Conservation (phyloP, 129 eudicot genomes). For the Flaveria sonorensis region DNA sequence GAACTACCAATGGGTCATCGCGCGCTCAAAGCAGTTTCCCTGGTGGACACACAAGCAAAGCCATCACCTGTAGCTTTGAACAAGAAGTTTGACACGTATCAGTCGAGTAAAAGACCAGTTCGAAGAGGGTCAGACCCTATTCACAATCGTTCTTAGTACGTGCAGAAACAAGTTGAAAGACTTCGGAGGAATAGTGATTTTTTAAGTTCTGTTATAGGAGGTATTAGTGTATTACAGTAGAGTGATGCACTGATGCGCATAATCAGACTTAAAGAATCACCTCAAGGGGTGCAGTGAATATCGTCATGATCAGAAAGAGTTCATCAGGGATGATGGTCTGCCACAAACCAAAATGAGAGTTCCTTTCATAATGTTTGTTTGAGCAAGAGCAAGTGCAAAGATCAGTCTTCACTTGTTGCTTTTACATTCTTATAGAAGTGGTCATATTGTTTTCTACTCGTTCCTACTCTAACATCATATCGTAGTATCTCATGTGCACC, state of each 20-base stretch:
- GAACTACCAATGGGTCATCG: constrained; percentile 33
- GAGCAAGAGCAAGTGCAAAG: constrained; percentile 26
- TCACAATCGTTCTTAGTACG: constrained; percentile 68
- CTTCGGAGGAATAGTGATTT: constrained; percentile 24
- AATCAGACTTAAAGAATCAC: constrained; percentile 39
- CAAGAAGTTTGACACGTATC: constrained; percentile 50
- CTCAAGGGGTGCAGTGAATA: constrained; percentile 30
- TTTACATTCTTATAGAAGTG: constrained; percentile 41
- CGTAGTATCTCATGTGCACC: background rate
- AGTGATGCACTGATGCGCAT: constrained; percentile 45
- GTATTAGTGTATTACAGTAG: constrained; percentile 33
- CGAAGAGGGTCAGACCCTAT: constrained; percentile 92
- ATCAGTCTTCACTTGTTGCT: constrained; percentile 21
- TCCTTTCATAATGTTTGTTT: constrained; percentile 35
- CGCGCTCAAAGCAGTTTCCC: constrained; percentile 37
- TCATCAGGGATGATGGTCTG: constrained; percentile 15
- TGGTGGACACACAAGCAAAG: constrained; percentile 40
- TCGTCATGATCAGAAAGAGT: constrained; percentile 27
- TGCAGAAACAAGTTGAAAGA: constrained; percentile 26
- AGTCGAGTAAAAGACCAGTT: constrained; percentile 68
- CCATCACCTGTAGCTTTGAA: constrained; percentile 40
- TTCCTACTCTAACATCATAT: constrained; percentile 32
- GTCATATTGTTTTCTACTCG: constrained; percentile 31
- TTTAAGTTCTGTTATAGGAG: constrained; percentile 23
- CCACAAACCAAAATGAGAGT: constrained; percentile 10